Base-by-base conservation (phyloP, 1,284 basidiomycete species). In the Cerioporus squamosus region DNA sequence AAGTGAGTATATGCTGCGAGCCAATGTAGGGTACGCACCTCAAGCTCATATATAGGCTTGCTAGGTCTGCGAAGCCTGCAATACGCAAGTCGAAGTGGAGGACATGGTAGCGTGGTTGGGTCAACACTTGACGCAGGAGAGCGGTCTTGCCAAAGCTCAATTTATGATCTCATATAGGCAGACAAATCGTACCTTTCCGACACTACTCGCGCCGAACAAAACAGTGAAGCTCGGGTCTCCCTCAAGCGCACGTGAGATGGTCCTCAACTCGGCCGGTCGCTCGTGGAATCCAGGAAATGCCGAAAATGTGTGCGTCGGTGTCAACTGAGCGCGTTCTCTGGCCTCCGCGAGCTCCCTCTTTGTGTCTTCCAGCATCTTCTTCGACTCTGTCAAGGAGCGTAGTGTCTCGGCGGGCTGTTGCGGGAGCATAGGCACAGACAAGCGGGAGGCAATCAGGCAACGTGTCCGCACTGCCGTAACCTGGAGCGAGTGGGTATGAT, bases 41-140 rank as follows among this genome's bases (percentile, higher is more conserved):
- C 10, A 94, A 77, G 57, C 88, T 87, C 68, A 80, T 80, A 68
- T 93, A 93, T 24, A 94, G 76, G 66, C 90, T 91, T 0, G 82
- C 74, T 5, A 93, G 76, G 68, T 93, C 91, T 2, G 91, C 90
- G 66, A 93, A 93, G 0, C 91, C 92, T 5, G 92, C 84, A 50
- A 94, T 92, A 17, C 91, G 83, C 33, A 94, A 78, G 72, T 94
- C 92, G 65, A 94, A 93, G 68, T 92, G 89, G 33, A 94, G 79
- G 52, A 92, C 88, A 72, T 92, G 89, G 68, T 89, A 94, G 55
- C 78, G 77, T 14, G 83, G 76, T 22, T 78, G 76, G 15, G 84
- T 87, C 36, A 94, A 81, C 18, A 93, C 84, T 72, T 94, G 88
- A 45, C 91, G 82, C 17, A 93, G 78, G 8, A 94, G 79, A 0